A percentile compares a stretch with the other conserved stretches of the same genome.
Evolutionary conservation across 768 basidiomycete genomes (phyloP).

Genomic region (Suillus lakei): DNA sequence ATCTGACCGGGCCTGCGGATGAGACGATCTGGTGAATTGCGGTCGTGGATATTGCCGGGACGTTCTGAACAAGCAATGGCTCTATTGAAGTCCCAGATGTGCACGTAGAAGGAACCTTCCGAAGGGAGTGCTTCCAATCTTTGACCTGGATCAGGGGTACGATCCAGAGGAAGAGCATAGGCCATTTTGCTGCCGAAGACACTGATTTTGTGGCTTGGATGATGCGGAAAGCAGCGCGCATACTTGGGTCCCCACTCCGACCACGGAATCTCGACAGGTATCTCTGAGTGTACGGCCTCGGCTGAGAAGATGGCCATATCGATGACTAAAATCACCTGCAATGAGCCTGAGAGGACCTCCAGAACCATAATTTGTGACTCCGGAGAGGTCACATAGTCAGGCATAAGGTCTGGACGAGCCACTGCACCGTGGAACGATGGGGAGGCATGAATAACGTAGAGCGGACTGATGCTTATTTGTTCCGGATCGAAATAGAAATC

Average conservation of each 20-base stretch:
- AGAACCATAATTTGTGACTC: not conserved
- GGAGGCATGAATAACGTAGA: not conserved
- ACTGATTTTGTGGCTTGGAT: conserved; percentile 1
- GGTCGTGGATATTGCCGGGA: not conserved
- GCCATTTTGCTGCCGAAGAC: conserved; percentile 4
- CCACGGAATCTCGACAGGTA: not conserved
- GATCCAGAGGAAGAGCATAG: not conserved
- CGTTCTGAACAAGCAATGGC: not conserved
- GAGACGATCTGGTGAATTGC: not conserved
- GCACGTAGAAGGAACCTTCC: not conserved
- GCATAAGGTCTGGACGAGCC: not conserved
- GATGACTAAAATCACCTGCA: not conserved
- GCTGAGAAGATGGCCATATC: conserved; percentile 1
- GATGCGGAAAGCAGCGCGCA: conserved; percentile 1
- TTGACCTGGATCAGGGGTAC: not conserved
- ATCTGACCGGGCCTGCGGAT: not conserved
- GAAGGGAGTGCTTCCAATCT: not conserved
- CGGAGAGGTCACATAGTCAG: not conserved
- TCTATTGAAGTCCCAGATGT: not conserved
- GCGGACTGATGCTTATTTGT: not conserved
- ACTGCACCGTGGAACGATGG: not conserved
- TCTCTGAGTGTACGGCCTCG: not conserved
- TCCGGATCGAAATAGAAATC: not conserved
- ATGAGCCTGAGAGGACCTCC: not conserved
- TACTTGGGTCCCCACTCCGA: conserved; percentile 1